Percentiles rank a stretch among this genome's conserved stretches.
These are phyloP conservation scores for Irpex lacteus DNA, from an alignment of 1,284 basidiomycete species.

Conservation along the genomic window DNA sequence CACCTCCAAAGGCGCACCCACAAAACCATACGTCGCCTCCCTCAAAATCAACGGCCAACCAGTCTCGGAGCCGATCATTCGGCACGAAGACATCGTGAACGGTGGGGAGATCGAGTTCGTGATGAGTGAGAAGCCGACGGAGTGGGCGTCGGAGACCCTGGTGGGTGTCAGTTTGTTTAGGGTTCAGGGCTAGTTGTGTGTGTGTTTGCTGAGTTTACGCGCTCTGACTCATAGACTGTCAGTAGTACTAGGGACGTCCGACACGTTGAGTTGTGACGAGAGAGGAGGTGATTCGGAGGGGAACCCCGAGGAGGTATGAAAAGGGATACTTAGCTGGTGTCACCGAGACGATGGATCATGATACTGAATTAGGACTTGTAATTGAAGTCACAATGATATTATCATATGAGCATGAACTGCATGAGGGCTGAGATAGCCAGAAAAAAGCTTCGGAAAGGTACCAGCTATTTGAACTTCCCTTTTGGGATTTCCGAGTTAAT, in stretches of 20 bases:
- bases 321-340: no score
- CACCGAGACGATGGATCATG: no score
- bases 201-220: conserved; percentile 44
- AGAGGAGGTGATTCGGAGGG: neutral
- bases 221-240: neutral
- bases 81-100: conserved; percentile 51
- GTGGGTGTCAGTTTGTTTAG: conserved; percentile 39
- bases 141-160: conserved; percentile 30
- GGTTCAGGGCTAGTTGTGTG: conserved; percentile 45
- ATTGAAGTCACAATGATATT: no score
- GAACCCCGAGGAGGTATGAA: no score
- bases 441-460: no score
- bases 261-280: neutral
- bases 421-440: no score
- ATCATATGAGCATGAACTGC: no score
- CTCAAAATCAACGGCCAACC: conserved; percentile 50
- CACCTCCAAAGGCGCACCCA: conserved; percentile 48
- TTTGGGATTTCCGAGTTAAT: no score
- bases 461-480: no score
- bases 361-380: no score
- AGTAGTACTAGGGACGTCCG: neutral
- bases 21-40: conserved; percentile 55
- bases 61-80: conserved; percentile 45
- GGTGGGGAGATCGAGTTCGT: conserved; percentile 63
- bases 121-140: conserved; percentile 54